Base-by-base conservation (phyloP, 2,329 filamentous ascomycete genomes). In the Didymella arachidicola region DNA sequence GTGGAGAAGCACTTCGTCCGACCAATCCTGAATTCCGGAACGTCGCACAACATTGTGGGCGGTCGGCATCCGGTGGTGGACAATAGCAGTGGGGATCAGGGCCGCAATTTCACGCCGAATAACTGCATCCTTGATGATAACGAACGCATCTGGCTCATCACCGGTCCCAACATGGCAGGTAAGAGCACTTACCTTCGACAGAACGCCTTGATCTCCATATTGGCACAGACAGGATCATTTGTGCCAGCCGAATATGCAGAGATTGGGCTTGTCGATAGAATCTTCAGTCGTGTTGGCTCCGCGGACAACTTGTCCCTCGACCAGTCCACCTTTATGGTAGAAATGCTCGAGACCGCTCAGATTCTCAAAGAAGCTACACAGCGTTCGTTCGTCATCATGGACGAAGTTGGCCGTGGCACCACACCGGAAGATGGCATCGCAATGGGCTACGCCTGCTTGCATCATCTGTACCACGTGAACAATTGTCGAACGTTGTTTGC, bases 241-340 rank as follows among this genome's bases (percentile, higher is more conserved):
- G 94, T 99, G 0, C 95, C 95, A 0, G 95, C 95, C 0, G 86
- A 89, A 25, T 91, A 92, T 74, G 94, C 92, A 3, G 87, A 92
- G 68, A 84, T 99, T 26, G 93, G 94, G 1, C 83, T 99, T 42
- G 93, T 97, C n/a, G 95, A 99, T 78, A 92, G 94, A 70, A 89
- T 99, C 53, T 98, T 96, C 80, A 95, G 90, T 72, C 91, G 95
- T 3, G 80, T 73, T 26, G 95, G 95, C 1, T 96, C 93, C 1
- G 95, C 94, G 1, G 96, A 99, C 76, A 94, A 97, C 74, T 83
- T 99, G n/a, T 97, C 91, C 79, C 87, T 88, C 49, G 91, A 97
- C 79, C 93, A 98, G 77, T 97, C 92, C 52, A 99, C 96, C 0
- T 99, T 99, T 78, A 98, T 99, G 95, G 92, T 98, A 1, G 95